A percentile compares a stretch with the other conserved stretches of the same genome.
Conservation (phyloP, 768 basidiomycete genomes). For the Tricholoma saponaceum region DNA sequence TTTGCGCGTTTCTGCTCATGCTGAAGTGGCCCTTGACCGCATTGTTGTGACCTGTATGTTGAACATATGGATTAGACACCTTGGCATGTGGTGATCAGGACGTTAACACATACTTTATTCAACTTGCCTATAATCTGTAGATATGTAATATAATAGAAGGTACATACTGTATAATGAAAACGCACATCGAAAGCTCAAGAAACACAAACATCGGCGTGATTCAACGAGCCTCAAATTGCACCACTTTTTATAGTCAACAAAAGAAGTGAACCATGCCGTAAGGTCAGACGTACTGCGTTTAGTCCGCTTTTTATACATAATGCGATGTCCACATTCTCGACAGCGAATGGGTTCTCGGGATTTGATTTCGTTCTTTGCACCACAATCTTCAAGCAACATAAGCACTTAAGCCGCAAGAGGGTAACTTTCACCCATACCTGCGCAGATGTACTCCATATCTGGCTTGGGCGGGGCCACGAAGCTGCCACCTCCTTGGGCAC, state of each 20-base stretch:
- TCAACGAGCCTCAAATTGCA: slow-evolving; percentile 82
- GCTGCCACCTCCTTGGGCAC: slow-evolving; percentile 17
- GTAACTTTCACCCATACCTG: slow-evolving; percentile 45
- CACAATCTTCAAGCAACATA: slow-evolving; percentile 62
- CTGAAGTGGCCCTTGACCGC: slow-evolving; percentile 40
- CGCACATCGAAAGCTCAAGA: neutral
- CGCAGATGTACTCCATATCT: slow-evolving; percentile 86
- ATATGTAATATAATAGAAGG: neutral
- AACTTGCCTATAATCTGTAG: neutral
- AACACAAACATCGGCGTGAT: neutral
- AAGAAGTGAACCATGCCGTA: slow-evolving; percentile 1
- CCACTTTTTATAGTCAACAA: slow-evolving; percentile 44
- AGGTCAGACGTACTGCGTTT: slow-evolving; percentile 71
- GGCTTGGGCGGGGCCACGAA: slow-evolving; percentile 39
- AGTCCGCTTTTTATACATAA: slow-evolving; percentile 98
- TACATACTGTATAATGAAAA: neutral
- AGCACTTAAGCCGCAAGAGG: neutral
- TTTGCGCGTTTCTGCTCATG: slow-evolving; percentile 38
- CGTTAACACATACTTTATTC: neutral
- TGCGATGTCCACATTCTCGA: slow-evolving; percentile 94
- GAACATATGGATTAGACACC: slow-evolving; percentile 45
- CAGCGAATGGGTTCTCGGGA: slow-evolving; percentile 92
- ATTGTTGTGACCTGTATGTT: slow-evolving; percentile 51
- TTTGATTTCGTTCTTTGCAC: slow-evolving; percentile 88
- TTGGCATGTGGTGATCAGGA: slow-evolving; percentile 36